A percentile compares a stretch with the other conserved stretches of the same genome.
Conservation (phyloP, 306 rosid species). For the Trifolium repens region DNA sequence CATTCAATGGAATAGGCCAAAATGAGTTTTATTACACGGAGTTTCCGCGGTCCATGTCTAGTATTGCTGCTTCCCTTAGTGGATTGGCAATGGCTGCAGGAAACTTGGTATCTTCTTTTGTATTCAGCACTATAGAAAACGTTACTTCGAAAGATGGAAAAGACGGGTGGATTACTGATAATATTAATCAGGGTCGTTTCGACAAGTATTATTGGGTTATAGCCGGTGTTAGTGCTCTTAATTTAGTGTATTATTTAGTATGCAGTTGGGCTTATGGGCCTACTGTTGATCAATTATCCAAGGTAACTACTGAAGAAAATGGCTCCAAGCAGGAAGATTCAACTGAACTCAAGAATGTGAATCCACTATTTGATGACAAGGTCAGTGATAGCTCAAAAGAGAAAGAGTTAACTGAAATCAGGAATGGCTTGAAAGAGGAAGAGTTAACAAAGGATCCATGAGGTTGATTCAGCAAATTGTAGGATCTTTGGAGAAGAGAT, state of each 20-base stretch:
- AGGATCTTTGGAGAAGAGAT: not conserved
- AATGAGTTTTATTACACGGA: conserved; percentile 72
- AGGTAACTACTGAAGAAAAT: conserved; percentile 9
- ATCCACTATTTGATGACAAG: not conserved
- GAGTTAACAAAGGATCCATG: not conserved
- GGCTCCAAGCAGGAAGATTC: conserved; percentile 39
- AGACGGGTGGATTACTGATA: conserved; percentile 63
- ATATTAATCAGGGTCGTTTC: conserved; percentile 60
- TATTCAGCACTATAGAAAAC: conserved; percentile 51
- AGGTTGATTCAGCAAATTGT: not conserved
- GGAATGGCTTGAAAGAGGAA: not conserved
- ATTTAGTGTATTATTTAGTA: conserved; percentile 50
- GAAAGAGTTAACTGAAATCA: conserved; percentile 33
- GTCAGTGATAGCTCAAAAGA: conserved; percentile 25
- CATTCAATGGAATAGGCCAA: conserved; percentile 68
- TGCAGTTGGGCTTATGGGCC: conserved; percentile 82
- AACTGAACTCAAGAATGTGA: conserved; percentile 20
- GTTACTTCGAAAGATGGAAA: conserved; percentile 64
- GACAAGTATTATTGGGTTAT: conserved; percentile 66
- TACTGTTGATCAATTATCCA: conserved; percentile 39
- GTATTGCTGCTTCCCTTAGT: conserved; percentile 57
- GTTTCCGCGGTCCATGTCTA: conserved; percentile 68
- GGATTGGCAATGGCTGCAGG: conserved; percentile 66
- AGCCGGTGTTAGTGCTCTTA: conserved; percentile 48
- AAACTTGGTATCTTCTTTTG: conserved; percentile 53